These are phyloP conservation scores for Thermoascus crustaceus DNA, from an alignment of 2,329 filamentous ascomycete genomes.

Conservation along the genomic window DNA sequence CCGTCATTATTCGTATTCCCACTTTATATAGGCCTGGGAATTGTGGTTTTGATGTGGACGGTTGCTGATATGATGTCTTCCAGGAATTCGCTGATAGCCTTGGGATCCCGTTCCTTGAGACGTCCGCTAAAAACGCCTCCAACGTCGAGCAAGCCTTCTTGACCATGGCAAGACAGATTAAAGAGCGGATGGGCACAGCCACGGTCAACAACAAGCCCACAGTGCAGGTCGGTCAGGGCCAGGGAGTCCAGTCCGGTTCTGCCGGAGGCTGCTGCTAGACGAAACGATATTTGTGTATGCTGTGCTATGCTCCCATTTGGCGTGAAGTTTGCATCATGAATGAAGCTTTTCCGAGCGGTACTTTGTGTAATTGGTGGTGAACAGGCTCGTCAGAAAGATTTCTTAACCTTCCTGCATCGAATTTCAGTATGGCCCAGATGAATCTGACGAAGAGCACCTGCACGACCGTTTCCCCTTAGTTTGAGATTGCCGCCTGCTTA, in stretches of 20 bases:
- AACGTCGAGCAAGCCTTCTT: conserved; percentile 99
- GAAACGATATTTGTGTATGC: conserved; percentile 7
- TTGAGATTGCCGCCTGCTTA: conserved; percentile 11
- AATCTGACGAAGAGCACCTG: conserved; percentile 2
- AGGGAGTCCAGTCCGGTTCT: conserved; percentile 82
- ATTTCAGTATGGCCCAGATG: background rate
- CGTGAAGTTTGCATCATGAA: conserved; percentile 11
- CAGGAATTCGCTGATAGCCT: conserved; percentile 98
- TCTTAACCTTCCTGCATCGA: background rate
- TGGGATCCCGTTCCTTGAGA: conserved; percentile 98
- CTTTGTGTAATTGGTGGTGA: conserved; percentile 4
- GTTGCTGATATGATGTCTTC: conserved; percentile 10
- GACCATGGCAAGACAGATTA: conserved; percentile 99
- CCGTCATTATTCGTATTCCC: conserved; percentile 24
- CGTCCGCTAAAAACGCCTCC: conserved; percentile 97
- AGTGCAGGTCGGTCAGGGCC: conserved; percentile 89
- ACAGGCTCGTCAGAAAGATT: conserved; percentile 7
- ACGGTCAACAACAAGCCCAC: conserved; percentile 98
- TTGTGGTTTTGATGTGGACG: too few relatives aligned
- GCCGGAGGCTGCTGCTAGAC: conserved; percentile 85
- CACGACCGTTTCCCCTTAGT: conserved; percentile 4
- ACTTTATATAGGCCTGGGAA: too few relatives aligned
- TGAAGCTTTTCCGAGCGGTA: conserved; percentile 3
- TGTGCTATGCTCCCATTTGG: conserved; percentile 7
- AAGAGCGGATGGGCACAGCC: conserved; percentile 98